phyloP scores from a whole-genome alignment of 2,329 filamentous ascomycete genomes.

The Metarhizium album region DNA sequence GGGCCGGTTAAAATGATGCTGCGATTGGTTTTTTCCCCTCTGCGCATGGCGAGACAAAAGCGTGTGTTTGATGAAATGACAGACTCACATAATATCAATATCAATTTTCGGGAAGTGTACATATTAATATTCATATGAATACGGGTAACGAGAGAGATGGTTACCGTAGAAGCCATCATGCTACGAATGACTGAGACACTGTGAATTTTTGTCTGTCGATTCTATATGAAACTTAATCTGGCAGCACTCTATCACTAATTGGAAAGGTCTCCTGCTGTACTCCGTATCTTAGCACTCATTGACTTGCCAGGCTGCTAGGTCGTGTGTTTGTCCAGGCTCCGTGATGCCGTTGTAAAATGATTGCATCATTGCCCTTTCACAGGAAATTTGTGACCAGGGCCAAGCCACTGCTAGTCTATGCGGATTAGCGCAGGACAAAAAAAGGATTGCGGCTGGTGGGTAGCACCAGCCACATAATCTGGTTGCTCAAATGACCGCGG shows the following conservation, averaged over 20 bases:
- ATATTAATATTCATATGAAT: not conserved
- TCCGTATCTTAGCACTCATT: no score
- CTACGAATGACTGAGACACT: not conserved
- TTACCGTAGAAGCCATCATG: not conserved
- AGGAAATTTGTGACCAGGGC: not conserved
- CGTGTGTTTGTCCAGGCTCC: no score
- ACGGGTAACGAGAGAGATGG: not conserved
- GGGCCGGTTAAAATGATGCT: not conserved
- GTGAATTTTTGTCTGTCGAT: no score
- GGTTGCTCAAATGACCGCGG: no score
- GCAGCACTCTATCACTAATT: no score
- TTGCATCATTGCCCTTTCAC: not conserved
- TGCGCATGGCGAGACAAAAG: conserved; percentile 1
- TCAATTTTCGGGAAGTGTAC: not conserved
- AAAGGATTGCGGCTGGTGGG: not conserved
- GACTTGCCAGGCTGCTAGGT: not conserved
- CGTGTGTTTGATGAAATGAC: not conserved
- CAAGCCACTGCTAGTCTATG: not conserved
- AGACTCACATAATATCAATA: no score
- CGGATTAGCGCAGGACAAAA: not conserved
- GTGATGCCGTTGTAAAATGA: not conserved
- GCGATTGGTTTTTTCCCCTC: not conserved
- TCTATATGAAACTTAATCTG: no score
- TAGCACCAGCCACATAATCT: not conserved
- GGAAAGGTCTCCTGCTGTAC: no score